Evolutionary conservation across 1,284 basidiomycete species (phyloP).

Genomic region (Melanopsichium pennsylvanicum): DNA sequence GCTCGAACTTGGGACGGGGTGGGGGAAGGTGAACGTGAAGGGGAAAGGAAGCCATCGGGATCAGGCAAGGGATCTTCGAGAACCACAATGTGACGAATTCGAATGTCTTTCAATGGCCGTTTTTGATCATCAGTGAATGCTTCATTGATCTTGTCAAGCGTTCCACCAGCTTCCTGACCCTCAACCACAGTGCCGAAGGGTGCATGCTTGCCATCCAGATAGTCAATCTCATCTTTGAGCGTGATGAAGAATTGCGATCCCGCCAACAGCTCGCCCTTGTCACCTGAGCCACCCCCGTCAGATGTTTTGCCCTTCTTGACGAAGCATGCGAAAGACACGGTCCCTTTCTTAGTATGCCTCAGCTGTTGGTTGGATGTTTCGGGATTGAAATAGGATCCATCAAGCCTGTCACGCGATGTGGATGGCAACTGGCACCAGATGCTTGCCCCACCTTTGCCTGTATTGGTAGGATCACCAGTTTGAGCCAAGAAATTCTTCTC

Average conservation of each 20-base stretch:
- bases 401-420: constrained; percentile 19
- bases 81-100: constrained; percentile 84
- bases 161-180: constrained; percentile 75
- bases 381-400: constrained; percentile 80
- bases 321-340: constrained; percentile 72
- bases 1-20: constrained; percentile 62
- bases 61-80: constrained; percentile 96
- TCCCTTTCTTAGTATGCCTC: constrained; percentile 86
- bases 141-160: constrained; percentile 90
- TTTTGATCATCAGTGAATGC: constrained; percentile 87
- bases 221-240: constrained; percentile 86
- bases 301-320: not conserved
- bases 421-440: constrained; percentile 66
- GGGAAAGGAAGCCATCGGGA: constrained; percentile 72
- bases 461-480: constrained; percentile 91
- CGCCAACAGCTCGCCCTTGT: constrained; percentile 77
- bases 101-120: constrained; percentile 87
- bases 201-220: constrained; percentile 93
- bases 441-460: constrained; percentile 75
- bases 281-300: constrained; percentile 69
- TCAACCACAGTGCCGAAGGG: constrained; percentile 96
- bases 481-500: constrained; percentile 97
- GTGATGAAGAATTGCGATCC: constrained; percentile 98
- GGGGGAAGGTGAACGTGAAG: constrained; percentile 77
- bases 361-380: constrained; percentile 76